Evolutionary conservation across 805 yeast species (phyloP).

Genomic region (Saturnispora dispora): DNA sequence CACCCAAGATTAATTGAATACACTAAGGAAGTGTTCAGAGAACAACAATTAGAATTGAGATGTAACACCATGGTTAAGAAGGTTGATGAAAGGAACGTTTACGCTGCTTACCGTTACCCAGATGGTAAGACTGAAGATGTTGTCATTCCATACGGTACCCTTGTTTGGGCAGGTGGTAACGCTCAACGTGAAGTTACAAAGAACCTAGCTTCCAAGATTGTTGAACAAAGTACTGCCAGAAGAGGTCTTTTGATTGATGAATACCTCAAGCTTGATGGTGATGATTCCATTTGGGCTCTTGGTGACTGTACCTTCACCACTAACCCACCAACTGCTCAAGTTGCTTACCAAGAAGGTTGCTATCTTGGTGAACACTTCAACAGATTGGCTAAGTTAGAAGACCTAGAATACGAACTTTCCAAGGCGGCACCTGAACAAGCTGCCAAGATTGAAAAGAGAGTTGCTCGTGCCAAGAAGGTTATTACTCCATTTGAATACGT

Average conservation of each 20-base stretch:
- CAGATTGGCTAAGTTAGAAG: constrained; percentile 53
- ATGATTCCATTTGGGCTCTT: constrained; percentile 71
- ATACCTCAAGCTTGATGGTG: constrained; percentile 72
- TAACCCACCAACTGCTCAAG: constrained; percentile 95
- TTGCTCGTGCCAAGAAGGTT: constrained; percentile 32
- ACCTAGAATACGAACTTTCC: constrained; percentile 37
- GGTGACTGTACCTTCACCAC: constrained; percentile 94
- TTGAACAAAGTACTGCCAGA: constrained; percentile 75
- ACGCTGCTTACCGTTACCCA: constrained; percentile 57
- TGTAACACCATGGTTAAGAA: constrained; percentile 84
- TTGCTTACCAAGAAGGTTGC: constrained; percentile 88
- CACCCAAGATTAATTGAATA: constrained; percentile 61
- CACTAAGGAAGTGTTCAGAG: constrained; percentile 68
- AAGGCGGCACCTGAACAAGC: constrained; percentile 28
- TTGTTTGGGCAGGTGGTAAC: constrained; percentile 98
- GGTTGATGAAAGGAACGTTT: constrained; percentile 63
- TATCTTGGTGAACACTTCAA: constrained; percentile 68
- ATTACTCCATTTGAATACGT: constrained; percentile 63
- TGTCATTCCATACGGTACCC: constrained; percentile 76
- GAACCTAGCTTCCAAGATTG: constrained; percentile 56
- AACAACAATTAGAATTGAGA: constrained; percentile 59
- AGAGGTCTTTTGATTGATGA: constrained; percentile 87
- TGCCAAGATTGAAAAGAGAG: constrained; percentile 27
- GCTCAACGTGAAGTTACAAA: constrained; percentile 72
- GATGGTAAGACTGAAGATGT: constrained; percentile 54